Conservation (phyloP, 2,329 filamentous ascomycete genomes). For the Emydomyces testavorans region DNA sequence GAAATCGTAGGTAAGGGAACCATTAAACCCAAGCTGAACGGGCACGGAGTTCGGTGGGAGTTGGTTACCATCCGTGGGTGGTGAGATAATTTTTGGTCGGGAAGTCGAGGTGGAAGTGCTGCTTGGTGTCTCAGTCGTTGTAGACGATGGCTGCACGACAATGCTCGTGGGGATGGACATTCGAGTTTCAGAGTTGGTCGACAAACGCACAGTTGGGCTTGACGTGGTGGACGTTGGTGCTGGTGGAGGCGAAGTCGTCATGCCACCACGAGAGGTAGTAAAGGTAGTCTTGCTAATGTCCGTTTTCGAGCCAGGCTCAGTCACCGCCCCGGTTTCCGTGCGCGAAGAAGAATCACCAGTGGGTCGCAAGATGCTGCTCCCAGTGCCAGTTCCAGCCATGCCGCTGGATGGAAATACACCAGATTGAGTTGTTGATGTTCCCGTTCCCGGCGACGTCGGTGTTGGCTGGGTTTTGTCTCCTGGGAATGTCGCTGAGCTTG, state of each 20-base stretch:
- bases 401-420: conserved; percentile 14
- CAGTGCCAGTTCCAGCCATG: conserved; percentile 5
- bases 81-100: conserved; percentile 65
- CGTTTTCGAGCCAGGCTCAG: background rate
- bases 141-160: conserved; percentile 19
- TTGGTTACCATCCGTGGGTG: conserved; percentile 47
- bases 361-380: conserved; percentile 1
- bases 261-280: background rate
- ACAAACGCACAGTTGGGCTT: too few relatives aligned
- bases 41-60: conserved; percentile 54
- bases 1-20: conserved; percentile 71
- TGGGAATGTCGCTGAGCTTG: background rate
- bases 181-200: conserved; percentile 15
- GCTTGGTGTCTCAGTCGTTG: conserved; percentile 26
- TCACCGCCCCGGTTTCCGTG: background rate
- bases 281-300: background rate
- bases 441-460: background rate
- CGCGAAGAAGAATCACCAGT: background rate
- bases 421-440: conserved; percentile 10
- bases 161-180: conserved; percentile 17
- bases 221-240: conserved; percentile 3
- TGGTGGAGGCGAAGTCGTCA: conserved; percentile 9
- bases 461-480: background rate
- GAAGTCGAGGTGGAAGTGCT: conserved; percentile 37
- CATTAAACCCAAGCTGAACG: conserved; percentile 76